These are phyloP conservation scores for Phytophthora vignae DNA, from an alignment of 352 stramenopile species.

Conservation along the genomic window DNA sequence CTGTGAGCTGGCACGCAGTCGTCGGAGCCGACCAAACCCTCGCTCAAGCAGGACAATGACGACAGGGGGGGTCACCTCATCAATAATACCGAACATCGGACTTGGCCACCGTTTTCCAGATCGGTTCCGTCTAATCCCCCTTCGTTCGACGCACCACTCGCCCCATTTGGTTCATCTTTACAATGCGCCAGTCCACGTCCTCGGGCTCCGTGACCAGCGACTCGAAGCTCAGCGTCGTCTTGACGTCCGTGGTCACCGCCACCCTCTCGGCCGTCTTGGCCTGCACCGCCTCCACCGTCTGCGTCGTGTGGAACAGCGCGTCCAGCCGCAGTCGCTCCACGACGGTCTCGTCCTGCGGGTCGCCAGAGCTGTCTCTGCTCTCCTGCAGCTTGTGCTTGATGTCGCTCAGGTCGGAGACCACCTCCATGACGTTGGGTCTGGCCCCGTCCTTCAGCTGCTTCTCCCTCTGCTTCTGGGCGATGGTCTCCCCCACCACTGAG, in stretches of 20 bases:
- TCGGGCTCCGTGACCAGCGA: conserved; percentile 41
- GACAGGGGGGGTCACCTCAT: background rate
- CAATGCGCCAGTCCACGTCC: conserved; percentile 47
- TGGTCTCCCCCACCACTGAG: conserved; percentile 1
- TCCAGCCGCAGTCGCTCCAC: conserved; percentile 43
- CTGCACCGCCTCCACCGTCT: conserved; percentile 36
- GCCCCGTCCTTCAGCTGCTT: background rate
- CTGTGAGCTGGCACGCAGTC: too few species aligned
- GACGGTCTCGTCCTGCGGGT: conserved; percentile 21
- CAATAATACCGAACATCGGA: background rate
- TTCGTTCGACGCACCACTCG: conserved; percentile 12
- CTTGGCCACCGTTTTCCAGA: too few species aligned
- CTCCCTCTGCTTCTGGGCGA: conserved; percentile 5
- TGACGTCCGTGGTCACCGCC: conserved; percentile 19
- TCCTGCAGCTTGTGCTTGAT: conserved; percentile 11
- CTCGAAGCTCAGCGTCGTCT: conserved; percentile 31
- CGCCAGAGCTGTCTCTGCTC: background rate
- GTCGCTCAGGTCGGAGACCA: conserved; percentile 3
- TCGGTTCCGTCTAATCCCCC: conserved; percentile 4
- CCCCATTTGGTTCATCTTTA: conserved; percentile 18
- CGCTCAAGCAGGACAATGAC: background rate
- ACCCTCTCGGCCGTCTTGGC: conserved; percentile 1
- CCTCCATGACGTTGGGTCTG: background rate
- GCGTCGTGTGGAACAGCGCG: conserved; percentile 34
- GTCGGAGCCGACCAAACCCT: too few species aligned